Evolutionary conservation across 192 early-diverging fungal genomes (phyloP).

Genomic region (Piromyces sp.): DNA sequence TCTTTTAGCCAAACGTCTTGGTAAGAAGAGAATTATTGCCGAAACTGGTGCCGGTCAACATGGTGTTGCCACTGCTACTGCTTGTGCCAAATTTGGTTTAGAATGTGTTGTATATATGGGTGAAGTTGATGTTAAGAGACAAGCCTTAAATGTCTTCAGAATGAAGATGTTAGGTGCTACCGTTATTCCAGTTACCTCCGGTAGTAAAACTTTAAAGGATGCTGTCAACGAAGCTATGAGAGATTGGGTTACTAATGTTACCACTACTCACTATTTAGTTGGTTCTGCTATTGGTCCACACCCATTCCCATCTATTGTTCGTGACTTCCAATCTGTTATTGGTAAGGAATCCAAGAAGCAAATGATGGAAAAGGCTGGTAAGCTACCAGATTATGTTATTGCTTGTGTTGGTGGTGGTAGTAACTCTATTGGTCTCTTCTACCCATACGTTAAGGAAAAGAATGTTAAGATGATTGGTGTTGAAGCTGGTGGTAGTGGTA

Average conservation of each 20-base stretch:
- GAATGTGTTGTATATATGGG: conserved; percentile 98
- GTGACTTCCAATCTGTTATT: conserved; percentile 94
- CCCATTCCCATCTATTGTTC: conserved; percentile 90
- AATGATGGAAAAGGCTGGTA: conserved; percentile 59
- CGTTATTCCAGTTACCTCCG: conserved; percentile 62
- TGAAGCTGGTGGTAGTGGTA: conserved; percentile 86
- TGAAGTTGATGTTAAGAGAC: conserved; percentile 80
- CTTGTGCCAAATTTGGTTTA: conserved; percentile 93
- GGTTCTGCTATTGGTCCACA: conserved; percentile 95
- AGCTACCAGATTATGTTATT: conserved; percentile 79
- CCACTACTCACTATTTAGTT: conserved; percentile 85
- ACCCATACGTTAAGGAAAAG: conserved; percentile 76
- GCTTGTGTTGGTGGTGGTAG: conserved; percentile 96
- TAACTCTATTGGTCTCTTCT: conserved; percentile 95
- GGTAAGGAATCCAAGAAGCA: conserved; percentile 76
- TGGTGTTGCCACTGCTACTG: conserved; percentile 92
- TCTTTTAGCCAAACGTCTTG: conserved; percentile 80
- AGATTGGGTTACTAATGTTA: conserved; percentile 94
- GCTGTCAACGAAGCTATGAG: conserved; percentile 98
- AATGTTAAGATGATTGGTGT: conserved; percentile 77
- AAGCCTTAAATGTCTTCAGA: conserved; percentile 89
- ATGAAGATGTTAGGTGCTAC: conserved; percentile 85
- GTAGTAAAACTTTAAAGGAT: conserved; percentile 81
- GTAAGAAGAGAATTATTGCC: conserved; percentile 93
- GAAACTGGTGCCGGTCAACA: conserved; percentile 98